Conservation (phyloP, 1,284 basidiomycete genomes). For the Vanrija sp. region DNA sequence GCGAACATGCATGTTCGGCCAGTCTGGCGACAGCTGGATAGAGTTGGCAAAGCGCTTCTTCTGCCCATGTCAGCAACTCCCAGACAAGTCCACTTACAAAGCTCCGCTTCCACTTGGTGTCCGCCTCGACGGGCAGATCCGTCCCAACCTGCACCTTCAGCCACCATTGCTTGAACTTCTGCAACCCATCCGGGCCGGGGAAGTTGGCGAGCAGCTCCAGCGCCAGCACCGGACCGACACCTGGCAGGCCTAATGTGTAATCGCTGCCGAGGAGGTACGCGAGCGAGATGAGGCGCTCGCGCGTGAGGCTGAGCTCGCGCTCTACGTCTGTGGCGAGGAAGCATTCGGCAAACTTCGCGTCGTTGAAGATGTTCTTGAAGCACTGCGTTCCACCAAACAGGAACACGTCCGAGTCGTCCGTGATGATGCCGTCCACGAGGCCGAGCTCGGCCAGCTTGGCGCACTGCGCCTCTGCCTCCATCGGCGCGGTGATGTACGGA, state of each 20-base stretch:
- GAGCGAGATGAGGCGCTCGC: constrained; percentile 79
- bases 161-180: constrained; percentile 94
- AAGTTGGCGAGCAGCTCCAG: constrained; percentile 94
- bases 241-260: constrained; percentile 92
- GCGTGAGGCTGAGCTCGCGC: constrained; percentile 81
- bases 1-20: constrained; percentile 85
- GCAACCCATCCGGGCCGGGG: constrained; percentile 73
- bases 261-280: constrained; percentile 95
- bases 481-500: constrained; percentile 96
- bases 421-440: constrained; percentile 95
- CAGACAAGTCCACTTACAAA: constrained; percentile 62
- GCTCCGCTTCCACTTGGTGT: constrained; percentile 69
- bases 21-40: constrained; percentile 70
- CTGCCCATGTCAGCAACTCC: constrained; percentile 50
- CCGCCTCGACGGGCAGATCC: constrained; percentile 68
- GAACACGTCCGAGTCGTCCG: constrained; percentile 98
- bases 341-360: constrained; percentile 96
- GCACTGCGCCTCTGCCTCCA: constrained; percentile 99
- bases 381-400: constrained; percentile 90
- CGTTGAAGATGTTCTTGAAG: constrained; percentile 99
- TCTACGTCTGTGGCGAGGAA: constrained; percentile 80
- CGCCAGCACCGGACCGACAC: constrained; percentile 91
- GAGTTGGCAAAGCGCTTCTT: constrained; percentile 80
- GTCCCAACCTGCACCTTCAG: constrained; percentile 83
- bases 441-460: constrained; percentile 80